These are phyloP conservation scores for Sarcomyxa edulis DNA, from an alignment of 768 basidiomycete genomes.

Conservation along the genomic window DNA sequence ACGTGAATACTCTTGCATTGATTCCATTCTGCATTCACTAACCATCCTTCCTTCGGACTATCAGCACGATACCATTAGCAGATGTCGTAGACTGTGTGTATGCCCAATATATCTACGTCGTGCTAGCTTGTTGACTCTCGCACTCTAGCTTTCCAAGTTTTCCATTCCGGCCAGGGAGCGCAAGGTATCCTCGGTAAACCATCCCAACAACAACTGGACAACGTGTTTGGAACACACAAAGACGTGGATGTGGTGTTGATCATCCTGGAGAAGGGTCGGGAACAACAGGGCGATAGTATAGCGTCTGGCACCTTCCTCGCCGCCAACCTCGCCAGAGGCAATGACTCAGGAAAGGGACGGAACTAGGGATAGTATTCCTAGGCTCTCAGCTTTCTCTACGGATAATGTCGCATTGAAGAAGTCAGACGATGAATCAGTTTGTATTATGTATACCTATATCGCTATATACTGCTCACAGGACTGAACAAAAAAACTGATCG, in stretches of 20 bases:
- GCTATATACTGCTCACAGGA: no score
- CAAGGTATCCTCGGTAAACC: slow-evolving; percentile 73
- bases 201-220: slow-evolving; percentile 84
- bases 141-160: slow-evolving; percentile 60
- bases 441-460: no score
- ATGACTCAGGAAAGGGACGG: no score
- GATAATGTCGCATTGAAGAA: no score
- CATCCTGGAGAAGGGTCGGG: slow-evolving; percentile 61
- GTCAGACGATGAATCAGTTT: no score
- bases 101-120: neutral
- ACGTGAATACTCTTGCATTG: slow-evolving; percentile 51
- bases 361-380: no score
- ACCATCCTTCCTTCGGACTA: slow-evolving; percentile 3
- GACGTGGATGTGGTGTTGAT: slow-evolving; percentile 56
- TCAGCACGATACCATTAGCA: slow-evolving; percentile 64
- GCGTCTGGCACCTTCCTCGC: no score
- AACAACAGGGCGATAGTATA: slow-evolving; percentile 49
- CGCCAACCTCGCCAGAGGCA: no score
- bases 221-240: slow-evolving; percentile 57
- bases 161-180: slow-evolving; percentile 64
- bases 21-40: slow-evolving; percentile 5
- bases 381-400: no score
- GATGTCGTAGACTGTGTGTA: slow-evolving; percentile 77
- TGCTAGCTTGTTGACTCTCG: neutral
- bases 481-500: no score